Percentiles rank a stretch among this genome's conserved stretches.
Evolutionary conservation across 2,329 filamentous ascomycete genomes (phyloP).

Genomic region (Beauveria caledonica): DNA sequence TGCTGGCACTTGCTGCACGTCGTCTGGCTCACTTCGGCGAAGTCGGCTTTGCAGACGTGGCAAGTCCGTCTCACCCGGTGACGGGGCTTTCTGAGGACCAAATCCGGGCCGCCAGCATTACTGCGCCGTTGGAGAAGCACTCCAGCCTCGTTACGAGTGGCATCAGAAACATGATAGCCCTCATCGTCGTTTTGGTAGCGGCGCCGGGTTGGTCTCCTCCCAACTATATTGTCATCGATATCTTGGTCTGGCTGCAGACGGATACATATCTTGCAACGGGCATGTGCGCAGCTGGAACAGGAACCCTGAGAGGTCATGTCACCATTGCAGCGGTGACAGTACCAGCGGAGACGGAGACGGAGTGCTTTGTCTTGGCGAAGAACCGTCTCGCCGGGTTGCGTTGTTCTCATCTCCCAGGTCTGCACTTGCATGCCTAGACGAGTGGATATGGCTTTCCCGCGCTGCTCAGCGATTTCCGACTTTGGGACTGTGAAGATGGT

Average conservation of each 20-base stretch:
- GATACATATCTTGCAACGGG: constrained; percentile 71
- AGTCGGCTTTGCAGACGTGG: constrained; percentile 62
- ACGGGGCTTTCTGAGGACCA: constrained; percentile 61
- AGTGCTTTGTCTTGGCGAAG: constrained; percentile 66
- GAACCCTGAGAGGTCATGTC: constrained; percentile 65
- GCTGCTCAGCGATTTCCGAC: constrained; percentile 46
- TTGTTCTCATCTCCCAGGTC: constrained; percentile 43
- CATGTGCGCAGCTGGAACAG: constrained; percentile 70
- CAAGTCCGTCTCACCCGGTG: constrained; percentile 70
- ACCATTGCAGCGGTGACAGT: constrained; percentile 73
- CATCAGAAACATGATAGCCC: constrained; percentile 43
- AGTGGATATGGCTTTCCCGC: constrained; percentile 46
- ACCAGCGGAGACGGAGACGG: constrained; percentile 68
- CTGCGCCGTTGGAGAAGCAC: constrained; percentile 54
- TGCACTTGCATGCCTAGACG: constrained; percentile 49
- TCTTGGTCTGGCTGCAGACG: constrained; percentile 63
- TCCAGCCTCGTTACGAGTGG: constrained; percentile 37
- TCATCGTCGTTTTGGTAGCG: constrained; percentile 47
- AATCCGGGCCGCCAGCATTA: constrained; percentile 58
- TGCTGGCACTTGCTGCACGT: constrained; percentile 63
- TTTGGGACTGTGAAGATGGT: constrained; percentile 35
- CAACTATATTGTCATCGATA: constrained; percentile 43
- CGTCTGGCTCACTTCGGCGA: constrained; percentile 45
- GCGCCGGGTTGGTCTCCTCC: constrained; percentile 27
- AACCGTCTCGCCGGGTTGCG: constrained; percentile 43